Base-by-base conservation (phyloP, 257 asterid genomes). In the Solanum virginianum region DNA sequence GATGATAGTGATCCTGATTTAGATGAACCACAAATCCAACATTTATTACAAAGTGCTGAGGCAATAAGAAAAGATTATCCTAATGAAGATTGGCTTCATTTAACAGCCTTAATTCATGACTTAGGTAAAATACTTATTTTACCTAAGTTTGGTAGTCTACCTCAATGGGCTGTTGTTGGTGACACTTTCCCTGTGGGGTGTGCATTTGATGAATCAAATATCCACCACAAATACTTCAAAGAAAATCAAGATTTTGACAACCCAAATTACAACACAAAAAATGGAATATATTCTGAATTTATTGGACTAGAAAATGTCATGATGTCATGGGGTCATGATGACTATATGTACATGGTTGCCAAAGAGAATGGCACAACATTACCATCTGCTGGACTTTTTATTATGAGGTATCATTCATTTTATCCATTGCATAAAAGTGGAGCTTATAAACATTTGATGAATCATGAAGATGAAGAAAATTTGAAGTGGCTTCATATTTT, bases 331-430 rank as follows among this genome's bases (percentile, higher is more conserved):
- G 92, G 91, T 16, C 92, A 87, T 26, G 92, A 90, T 66, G 91
- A 88, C 18, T 90, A 88, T 81, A 90, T 88, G 90, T 90, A 85
- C 63, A 20, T 89, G 89, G 89, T 88, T 81, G 91, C 93, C 7
- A 92, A 90, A 88, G 89, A 90, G 79, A 92, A 92, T 70, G 85
- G 88, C n/a, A 86, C 92, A 1, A 92, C 92, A 12, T 84, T 91
- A 24, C 95, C 95, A 60, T 85, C 93, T 13, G 91, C 93, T 56
- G 93, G 92, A 65, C 85, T 92, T 84, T 92, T 92, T 89, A 90
- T 91, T 63, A 80, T 92, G 83, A 91, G 95, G 17, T 92, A 87
- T 88, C 95, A 92, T 62, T 92, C 95, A 13, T 92, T 92, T 84
- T 92, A 92, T 69, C 86, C 88, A 15, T 60, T 86, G 71, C 88